phyloP scores from a whole-genome alignment of 1,139 yeast genomes.

The Oligophagozyma castellii region DNA sequence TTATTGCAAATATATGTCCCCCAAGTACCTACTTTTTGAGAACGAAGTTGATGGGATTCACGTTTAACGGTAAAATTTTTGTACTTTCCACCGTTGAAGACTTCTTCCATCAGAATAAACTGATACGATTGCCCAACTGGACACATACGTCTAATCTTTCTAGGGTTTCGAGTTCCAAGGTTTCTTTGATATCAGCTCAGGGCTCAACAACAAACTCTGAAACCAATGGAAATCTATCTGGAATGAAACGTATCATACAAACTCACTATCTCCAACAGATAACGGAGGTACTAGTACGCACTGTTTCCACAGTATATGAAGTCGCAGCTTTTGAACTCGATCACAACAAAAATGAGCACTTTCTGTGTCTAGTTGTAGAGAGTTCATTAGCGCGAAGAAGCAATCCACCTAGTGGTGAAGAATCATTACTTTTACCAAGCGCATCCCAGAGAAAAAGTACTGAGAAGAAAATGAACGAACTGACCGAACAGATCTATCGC shows the following conservation, averaged over 20 bases:
- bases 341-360: constrained; percentile 62
- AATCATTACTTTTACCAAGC: constrained; percentile 2
- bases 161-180: background rate
- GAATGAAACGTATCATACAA: constrained; percentile 16
- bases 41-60: constrained; percentile 83
- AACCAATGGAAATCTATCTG: background rate
- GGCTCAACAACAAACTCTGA: background rate
- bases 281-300: constrained; percentile 57
- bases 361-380: constrained; percentile 81
- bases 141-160: constrained; percentile 23
- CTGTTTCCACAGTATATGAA: constrained; percentile 73
- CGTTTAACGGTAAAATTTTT: constrained; percentile 74
- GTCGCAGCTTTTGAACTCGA: constrained; percentile 84
- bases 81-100: constrained; percentile 87
- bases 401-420: background rate
- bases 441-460: constrained; percentile 9
- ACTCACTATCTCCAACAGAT: constrained; percentile 70
- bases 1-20: constrained; percentile 20
- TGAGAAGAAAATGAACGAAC: constrained; percentile 32
- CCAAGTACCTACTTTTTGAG: constrained; percentile 44
- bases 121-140: constrained; percentile 36
- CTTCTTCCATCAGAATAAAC: constrained; percentile 54
- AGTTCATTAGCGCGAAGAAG: constrained; percentile 45
- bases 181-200: background rate
- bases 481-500: constrained; percentile 65